Evolutionary conservation across 305 asterid species (phyloP).

Genomic region (Petunia hybrid): DNA sequence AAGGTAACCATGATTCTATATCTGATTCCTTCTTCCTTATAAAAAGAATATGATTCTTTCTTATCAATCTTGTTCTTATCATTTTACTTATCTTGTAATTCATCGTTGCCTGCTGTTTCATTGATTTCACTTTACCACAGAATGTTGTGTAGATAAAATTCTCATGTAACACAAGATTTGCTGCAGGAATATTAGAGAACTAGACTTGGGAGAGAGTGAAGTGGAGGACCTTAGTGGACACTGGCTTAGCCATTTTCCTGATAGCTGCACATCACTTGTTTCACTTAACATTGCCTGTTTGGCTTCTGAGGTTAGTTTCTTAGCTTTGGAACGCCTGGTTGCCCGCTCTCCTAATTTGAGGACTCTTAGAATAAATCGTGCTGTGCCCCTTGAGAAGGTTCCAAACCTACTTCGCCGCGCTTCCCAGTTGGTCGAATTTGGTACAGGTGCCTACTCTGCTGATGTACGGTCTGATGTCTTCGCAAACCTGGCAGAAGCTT

Average conservation of each 20-base stretch:
- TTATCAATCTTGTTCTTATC: constrained; percentile 10
- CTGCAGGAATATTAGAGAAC: constrained; percentile 79
- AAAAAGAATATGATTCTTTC: background rate
- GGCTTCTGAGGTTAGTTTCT: constrained; percentile 75
- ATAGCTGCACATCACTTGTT: constrained; percentile 73
- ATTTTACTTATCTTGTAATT: background rate
- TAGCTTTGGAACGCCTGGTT: constrained; percentile 85
- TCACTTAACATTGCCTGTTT: constrained; percentile 91
- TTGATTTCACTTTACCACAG: background rate
- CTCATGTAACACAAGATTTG: background rate
- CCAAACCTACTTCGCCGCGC: constrained; percentile 77
- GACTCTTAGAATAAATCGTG: constrained; percentile 84
- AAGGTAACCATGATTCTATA: background rate
- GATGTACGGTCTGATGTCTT: constrained; percentile 73
- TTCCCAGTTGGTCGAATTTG: constrained; percentile 88
- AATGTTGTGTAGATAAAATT: background rate
- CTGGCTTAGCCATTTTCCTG: constrained; percentile 96
- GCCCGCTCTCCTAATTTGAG: constrained; percentile 78
- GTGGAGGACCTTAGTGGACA: constrained; percentile 93
- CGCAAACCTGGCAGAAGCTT: constrained; percentile 70
- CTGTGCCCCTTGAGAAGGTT: constrained; percentile 94
- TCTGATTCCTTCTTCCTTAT: too few species aligned
- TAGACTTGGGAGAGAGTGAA: constrained; percentile 90
- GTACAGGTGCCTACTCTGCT: constrained; percentile 86
- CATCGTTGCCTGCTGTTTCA: background rate